A percentile compares a stretch with the other conserved stretches of the same genome.
phyloP scores from a whole-genome alignment of 164 flowering plant species.

The Tetrastigma voinierianum region DNA sequence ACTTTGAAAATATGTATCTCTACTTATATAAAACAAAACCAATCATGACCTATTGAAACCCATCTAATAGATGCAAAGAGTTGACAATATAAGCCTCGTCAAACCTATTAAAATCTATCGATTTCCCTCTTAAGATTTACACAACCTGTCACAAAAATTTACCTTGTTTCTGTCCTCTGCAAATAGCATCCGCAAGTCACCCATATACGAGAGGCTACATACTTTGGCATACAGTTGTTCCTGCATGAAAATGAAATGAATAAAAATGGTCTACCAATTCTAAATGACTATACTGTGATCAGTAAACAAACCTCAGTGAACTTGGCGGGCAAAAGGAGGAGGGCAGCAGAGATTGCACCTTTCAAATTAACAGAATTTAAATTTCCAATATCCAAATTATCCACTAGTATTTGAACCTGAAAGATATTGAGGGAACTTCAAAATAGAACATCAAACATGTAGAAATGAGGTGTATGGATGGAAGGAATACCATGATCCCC shows the following conservation, averaged over 20 bases:
- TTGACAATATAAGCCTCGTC: neutral
- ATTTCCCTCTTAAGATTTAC: neutral
- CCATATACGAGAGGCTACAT: slow-evolving; percentile 89
- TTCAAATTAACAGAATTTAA: slow-evolving; percentile 59
- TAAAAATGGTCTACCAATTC: neutral
- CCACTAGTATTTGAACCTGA: slow-evolving; percentile 70
- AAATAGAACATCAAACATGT: too few relatives aligned
- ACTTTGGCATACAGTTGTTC: slow-evolving; percentile 87
- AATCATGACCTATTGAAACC: neutral
- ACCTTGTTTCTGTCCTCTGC: slow-evolving; percentile 97
- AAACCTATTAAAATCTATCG: neutral
- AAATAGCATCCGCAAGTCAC: slow-evolving; percentile 93
- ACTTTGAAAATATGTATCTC: neutral
- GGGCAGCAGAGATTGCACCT: slow-evolving; percentile 87
- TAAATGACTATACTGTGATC: neutral
- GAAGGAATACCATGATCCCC: too few relatives aligned
- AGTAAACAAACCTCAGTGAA: slow-evolving; percentile 69
- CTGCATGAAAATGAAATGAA: slow-evolving; percentile 41
- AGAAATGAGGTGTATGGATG: too few relatives aligned
- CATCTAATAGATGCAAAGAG: neutral
- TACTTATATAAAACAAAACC: neutral
- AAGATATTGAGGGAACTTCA: neutral
- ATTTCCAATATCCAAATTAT: slow-evolving; percentile 53
- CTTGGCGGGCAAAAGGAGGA: slow-evolving; percentile 75
- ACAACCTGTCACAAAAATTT: slow-evolving; percentile 5